Conservation (phyloP, 2,329 filamentous ascomycete genomes). For the Triangularia verruculosa region DNA sequence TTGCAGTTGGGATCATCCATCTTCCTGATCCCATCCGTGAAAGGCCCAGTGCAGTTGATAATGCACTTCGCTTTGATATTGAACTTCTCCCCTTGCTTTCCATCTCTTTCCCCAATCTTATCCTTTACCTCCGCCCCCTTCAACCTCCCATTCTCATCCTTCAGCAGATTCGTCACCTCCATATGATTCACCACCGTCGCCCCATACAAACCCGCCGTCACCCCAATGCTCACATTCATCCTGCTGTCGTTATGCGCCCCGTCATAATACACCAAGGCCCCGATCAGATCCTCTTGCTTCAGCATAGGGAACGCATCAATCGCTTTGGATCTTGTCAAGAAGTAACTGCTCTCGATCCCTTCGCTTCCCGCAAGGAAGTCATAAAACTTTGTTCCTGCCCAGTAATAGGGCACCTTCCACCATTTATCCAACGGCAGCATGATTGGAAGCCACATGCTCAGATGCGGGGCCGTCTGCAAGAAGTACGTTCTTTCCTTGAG, state of each 20-base stretch:
- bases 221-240: constrained; percentile 80
- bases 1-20: constrained; percentile 69
- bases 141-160: constrained; percentile 66
- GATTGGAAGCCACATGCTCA: constrained; percentile 77
- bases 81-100: constrained; percentile 55
- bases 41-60: constrained; percentile 81
- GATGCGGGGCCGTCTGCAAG: constrained; percentile 76
- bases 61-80: constrained; percentile 74
- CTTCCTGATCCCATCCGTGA: constrained; percentile 75
- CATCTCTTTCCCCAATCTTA: constrained; percentile 55
- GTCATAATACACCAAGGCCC: constrained; percentile 82
- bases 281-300: constrained; percentile 68
- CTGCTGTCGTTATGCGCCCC: constrained; percentile 84
- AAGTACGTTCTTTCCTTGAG: constrained; percentile 81
- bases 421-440: constrained; percentile 79
- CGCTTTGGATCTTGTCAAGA: constrained; percentile 72
- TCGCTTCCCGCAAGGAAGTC: constrained; percentile 78
- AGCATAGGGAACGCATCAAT: constrained; percentile 77
- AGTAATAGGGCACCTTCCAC: constrained; percentile 79
- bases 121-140: constrained; percentile 68
- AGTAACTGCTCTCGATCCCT: constrained; percentile 81
- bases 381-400: constrained; percentile 71
- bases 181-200: constrained; percentile 78
- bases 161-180: constrained; percentile 71
- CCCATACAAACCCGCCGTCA: constrained; percentile 77